Evolutionary conservation across 345 rosid genomes (phyloP).

Genomic region (Murraya paniculata): DNA sequence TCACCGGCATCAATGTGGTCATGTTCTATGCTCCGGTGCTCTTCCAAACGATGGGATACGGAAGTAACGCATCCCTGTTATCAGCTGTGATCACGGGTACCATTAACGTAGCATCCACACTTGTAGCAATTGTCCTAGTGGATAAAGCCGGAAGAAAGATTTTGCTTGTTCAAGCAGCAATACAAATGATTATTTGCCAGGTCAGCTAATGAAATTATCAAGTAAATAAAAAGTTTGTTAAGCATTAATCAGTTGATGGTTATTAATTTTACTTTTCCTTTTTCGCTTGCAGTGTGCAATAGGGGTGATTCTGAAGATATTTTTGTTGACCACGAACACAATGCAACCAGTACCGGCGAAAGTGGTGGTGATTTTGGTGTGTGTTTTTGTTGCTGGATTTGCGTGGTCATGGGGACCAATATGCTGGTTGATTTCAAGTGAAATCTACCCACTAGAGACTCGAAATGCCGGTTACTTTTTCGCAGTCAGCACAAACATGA

Average conservation of each 20-base stretch:
- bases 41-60: conserved; percentile 53
- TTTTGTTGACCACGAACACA: conserved; percentile 19
- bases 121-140: conserved; percentile 28
- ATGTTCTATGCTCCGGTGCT: conserved; percentile 56
- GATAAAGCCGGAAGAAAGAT: conserved; percentile 43
- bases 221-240: neutral
- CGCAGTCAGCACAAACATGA: conserved; percentile 53
- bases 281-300: conserved; percentile 24
- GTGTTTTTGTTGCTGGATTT: conserved; percentile 50
- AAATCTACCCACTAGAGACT: conserved; percentile 55
- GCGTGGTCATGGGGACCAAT: conserved; percentile 89
- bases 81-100: conserved; percentile 45
- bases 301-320: conserved; percentile 35
- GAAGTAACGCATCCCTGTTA: conserved; percentile 34
- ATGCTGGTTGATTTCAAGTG: conserved; percentile 68
- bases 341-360: conserved; percentile 25
- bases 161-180: conserved; percentile 33
- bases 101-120: conserved; percentile 29
- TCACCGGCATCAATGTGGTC: conserved; percentile 61
- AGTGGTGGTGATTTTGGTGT: conserved; percentile 38
- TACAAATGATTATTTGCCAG: conserved; percentile 32
- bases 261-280: neutral
- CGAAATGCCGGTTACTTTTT: conserved; percentile 52
- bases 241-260: neutral
- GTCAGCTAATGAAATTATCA: conserved; percentile 9